A percentile compares a stretch with the other conserved stretches of the same genome.
Conservation (phyloP, 345 rosid species). For the Pistacia atlantica region DNA sequence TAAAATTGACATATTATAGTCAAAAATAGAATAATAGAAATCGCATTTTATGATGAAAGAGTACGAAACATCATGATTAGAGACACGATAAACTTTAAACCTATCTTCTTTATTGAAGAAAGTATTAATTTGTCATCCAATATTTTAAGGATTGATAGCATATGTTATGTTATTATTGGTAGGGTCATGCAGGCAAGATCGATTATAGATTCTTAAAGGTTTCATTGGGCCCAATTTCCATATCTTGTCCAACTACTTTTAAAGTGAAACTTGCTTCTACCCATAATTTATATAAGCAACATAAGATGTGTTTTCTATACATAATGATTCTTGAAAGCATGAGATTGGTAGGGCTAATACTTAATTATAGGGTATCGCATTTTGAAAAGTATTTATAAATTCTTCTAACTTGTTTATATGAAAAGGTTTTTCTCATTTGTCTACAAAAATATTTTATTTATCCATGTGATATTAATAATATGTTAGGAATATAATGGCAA, state of each 20-base stretch:
- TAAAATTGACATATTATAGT: background rate
- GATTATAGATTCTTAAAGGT: background rate
- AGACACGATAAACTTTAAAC: constrained; percentile 11
- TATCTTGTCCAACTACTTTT: background rate
- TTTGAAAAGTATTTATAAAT: too few relatives aligned
- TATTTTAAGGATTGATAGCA: background rate
- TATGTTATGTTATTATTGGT: background rate
- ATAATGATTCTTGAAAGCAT: too few relatives aligned
- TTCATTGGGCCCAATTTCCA: constrained; percentile 8
- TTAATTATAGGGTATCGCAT: too few relatives aligned
- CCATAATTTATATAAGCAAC: too few relatives aligned
- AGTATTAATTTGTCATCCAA: constrained; percentile 11
- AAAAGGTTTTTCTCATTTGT: too few relatives aligned
- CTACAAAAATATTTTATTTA: too few relatives aligned
- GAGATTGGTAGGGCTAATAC: too few relatives aligned
- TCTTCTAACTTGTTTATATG: too few relatives aligned
- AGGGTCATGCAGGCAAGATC: background rate
- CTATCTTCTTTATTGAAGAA: constrained; percentile 24
- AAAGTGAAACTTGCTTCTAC: background rate
- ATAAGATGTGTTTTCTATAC: too few relatives aligned
- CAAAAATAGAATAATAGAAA: background rate
- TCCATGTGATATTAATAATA: too few relatives aligned
- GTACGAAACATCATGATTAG: constrained; percentile 30
- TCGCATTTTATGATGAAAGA: constrained; percentile 4
- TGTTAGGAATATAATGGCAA: too few relatives aligned